Evolutionary conservation across 495 filamentous ascomycete genomes (phyloP).

Genomic region (Bombardia bombarda): DNA sequence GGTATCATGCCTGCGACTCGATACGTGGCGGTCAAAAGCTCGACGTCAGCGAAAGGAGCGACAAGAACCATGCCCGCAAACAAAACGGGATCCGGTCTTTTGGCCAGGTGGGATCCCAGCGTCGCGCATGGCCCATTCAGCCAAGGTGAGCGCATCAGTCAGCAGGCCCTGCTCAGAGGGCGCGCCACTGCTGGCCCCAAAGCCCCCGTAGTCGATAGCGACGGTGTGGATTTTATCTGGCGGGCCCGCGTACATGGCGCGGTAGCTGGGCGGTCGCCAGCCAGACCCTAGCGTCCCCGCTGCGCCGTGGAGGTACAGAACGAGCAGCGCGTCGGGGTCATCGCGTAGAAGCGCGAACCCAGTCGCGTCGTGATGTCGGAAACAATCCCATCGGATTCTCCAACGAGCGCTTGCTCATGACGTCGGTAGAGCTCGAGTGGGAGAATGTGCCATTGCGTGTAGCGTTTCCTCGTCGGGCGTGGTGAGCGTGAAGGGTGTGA

Average conservation of each 20-base stretch:
- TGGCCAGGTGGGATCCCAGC: slow-evolving; percentile 45
- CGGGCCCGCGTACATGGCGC: slow-evolving; percentile 47
- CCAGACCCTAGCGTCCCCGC: slow-evolving; percentile 57
- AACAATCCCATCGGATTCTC: slow-evolving; percentile 37
- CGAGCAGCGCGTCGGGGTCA: slow-evolving; percentile 49
- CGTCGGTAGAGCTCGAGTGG: slow-evolving; percentile 52
- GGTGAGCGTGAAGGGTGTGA: slow-evolving; percentile 54
- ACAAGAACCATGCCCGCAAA: slow-evolving; percentile 68
- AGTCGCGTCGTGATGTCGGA: slow-evolving; percentile 41
- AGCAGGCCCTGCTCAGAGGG: slow-evolving; percentile 79
- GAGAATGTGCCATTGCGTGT: slow-evolving; percentile 64
- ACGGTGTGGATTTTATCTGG: slow-evolving; percentile 47
- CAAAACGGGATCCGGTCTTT: slow-evolving; percentile 20
- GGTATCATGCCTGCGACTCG: slow-evolving; percentile 66
- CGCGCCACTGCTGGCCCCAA: slow-evolving; percentile 64
- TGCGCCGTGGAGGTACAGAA: slow-evolving; percentile 52
- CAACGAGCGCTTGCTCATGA: slow-evolving; percentile 41
- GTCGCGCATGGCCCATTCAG: slow-evolving; percentile 59
- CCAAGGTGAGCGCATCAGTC: slow-evolving; percentile 61
- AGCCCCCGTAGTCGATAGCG: slow-evolving; percentile 81
- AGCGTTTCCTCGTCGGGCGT: slow-evolving; percentile 48
- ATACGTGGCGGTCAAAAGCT: slow-evolving; percentile 52
- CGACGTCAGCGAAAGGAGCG: slow-evolving; percentile 67
- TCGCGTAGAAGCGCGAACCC: slow-evolving; percentile 49
- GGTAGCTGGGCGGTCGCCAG: slow-evolving; percentile 53